Evolutionary conservation across 202 grass and related monocot species (phyloP).

Genomic region (Panicum virgatum): DNA sequence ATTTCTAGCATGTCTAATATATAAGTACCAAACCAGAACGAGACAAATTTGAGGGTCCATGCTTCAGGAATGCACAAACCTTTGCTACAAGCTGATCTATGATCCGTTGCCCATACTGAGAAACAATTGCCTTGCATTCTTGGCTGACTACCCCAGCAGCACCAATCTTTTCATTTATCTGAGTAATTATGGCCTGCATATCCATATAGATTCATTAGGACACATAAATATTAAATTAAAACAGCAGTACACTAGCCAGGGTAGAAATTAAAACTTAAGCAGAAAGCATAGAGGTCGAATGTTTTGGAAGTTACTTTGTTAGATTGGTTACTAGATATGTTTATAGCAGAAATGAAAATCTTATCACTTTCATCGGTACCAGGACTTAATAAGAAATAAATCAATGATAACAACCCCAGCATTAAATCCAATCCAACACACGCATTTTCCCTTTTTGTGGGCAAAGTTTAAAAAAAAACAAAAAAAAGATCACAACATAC

Average conservation of each 20-base stretch:
- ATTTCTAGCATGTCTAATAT: neutral
- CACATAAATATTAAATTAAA: neutral
- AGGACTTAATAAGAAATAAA: constrained; percentile 15
- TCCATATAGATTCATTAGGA: constrained; percentile 22
- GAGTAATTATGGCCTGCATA: constrained; percentile 61
- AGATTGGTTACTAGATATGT: neutral
- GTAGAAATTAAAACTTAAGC: constrained; percentile 4
- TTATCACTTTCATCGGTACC: constrained; percentile 2
- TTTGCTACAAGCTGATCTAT: constrained; percentile 46
- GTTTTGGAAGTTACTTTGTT: neutral
- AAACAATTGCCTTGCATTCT: constrained; percentile 62
- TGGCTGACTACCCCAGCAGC: constrained; percentile 66
- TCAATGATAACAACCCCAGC: neutral
- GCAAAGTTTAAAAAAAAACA: constrained; percentile 20
- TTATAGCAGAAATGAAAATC: neutral
- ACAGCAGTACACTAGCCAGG: neutral
- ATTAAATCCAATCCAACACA: constrained; percentile 25
- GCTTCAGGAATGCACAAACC: constrained; percentile 45
- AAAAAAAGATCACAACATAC: constrained; percentile 47
- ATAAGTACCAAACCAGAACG: constrained; percentile 18
- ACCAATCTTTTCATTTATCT: constrained; percentile 71
- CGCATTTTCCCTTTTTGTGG: neutral
- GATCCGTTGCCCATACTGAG: constrained; percentile 63
- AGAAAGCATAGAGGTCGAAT: neutral
- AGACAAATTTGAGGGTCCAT: neutral